Evolutionary conservation across 31 red algal species (phyloP).

Genomic region (Odonthalia washingtoniensis): DNA sequence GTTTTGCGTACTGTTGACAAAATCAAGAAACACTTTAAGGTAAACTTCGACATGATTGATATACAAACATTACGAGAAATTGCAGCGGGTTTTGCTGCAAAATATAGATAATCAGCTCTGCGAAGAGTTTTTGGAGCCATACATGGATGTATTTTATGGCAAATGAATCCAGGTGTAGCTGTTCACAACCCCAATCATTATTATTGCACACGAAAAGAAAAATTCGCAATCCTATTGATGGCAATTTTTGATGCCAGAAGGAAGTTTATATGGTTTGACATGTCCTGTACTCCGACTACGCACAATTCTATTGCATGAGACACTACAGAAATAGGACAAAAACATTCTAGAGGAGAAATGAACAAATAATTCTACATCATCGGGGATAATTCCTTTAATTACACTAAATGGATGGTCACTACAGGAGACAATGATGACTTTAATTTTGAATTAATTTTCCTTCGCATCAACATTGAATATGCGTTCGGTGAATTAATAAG

Average conservation of each 20-base stretch:
- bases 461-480: too few species aligned
- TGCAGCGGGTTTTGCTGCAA: too few species aligned
- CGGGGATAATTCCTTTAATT: not conserved
- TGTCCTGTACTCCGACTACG: not conserved
- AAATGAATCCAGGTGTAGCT: not conserved
- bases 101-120: too few species aligned
- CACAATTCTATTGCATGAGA: not conserved
- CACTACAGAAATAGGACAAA: not conserved
- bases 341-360: not conserved
- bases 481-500: not conserved
- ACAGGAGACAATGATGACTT: not conserved
- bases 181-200: not conserved
- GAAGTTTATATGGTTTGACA: not conserved
- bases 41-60: not conserved
- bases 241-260: not conserved
- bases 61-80: not conserved
- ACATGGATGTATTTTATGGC: not conserved
- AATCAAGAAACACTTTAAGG: not conserved
- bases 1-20: not conserved
- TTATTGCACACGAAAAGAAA: not conserved
- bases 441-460: too few species aligned
- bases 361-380: not conserved
- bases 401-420: not conserved
- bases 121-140: not conserved
- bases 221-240: not conserved